phyloP scores from a whole-genome alignment of 2,329 filamentous ascomycete genomes.

The Pseudocercospora crystallina region DNA sequence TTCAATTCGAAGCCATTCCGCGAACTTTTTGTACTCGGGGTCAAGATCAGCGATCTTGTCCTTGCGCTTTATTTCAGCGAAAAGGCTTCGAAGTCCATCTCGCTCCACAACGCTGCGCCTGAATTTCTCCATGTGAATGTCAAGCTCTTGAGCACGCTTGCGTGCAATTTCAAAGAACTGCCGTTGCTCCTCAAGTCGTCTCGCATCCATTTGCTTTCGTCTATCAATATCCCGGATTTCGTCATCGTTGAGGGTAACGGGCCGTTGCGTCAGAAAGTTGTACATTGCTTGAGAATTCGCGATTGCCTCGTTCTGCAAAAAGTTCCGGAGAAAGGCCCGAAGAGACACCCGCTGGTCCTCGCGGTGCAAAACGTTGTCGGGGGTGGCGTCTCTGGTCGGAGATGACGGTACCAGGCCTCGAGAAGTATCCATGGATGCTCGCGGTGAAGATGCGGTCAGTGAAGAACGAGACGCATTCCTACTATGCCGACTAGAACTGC shows the following conservation, averaged over 20 bases:
- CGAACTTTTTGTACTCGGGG: slow-evolving; percentile 95
- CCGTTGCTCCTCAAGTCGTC: slow-evolving; percentile 86
- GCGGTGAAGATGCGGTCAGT: slow-evolving; percentile 31
- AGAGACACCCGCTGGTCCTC: slow-evolving; percentile 91
- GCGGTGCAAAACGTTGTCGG: slow-evolving; percentile 63
- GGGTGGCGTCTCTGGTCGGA: slow-evolving; percentile 14
- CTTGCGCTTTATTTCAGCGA: slow-evolving; percentile 90
- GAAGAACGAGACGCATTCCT: slow-evolving; percentile 44
- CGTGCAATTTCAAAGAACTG: slow-evolving; percentile 94
- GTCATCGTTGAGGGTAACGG: slow-evolving; percentile 73
- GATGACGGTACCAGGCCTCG: slow-evolving; percentile 15
- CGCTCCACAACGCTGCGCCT: slow-evolving; percentile 66
- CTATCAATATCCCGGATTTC: slow-evolving; percentile 78
- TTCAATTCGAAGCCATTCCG: slow-evolving; percentile 96
- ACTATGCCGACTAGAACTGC: slow-evolving; percentile 39
- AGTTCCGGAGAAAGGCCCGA: slow-evolving; percentile 81
- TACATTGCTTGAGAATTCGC: slow-evolving; percentile 79
- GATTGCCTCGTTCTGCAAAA: slow-evolving; percentile 81
- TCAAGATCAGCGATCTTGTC: slow-evolving; percentile 82
- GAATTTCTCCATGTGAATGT: slow-evolving; percentile 94
- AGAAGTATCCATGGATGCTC: slow-evolving; percentile 33
- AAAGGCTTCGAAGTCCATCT: slow-evolving; percentile 89
- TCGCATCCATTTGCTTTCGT: slow-evolving; percentile 80
- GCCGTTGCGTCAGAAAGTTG: slow-evolving; percentile 76
- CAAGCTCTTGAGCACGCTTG: slow-evolving; percentile 84